Conservation (phyloP, 805 yeast species). For the Suhomyces emberorum region DNA sequence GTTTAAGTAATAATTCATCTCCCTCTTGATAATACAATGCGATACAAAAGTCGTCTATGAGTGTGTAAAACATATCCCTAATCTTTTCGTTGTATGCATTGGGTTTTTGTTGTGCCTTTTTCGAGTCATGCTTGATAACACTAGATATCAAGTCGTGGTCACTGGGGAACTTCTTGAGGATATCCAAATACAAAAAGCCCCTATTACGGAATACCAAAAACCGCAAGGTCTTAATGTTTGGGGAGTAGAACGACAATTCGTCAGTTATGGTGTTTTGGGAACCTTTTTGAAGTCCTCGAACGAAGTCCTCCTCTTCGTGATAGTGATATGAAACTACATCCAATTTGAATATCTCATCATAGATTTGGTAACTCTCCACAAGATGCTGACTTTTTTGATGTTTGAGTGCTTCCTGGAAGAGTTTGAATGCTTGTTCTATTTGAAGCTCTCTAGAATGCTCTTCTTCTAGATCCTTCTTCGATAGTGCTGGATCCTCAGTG, state of each 20-base stretch:
- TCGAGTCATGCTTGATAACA: neutral
- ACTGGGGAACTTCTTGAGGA: constrained; percentile 20
- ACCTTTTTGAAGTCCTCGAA: constrained; percentile 41
- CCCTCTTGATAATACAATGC: constrained; percentile 67
- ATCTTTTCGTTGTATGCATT: constrained; percentile 14
- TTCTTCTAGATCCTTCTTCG: constrained; percentile 61
- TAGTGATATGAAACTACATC: constrained; percentile 56
- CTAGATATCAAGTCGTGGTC: neutral
- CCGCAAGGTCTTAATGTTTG: constrained; percentile 68
- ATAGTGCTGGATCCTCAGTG: constrained; percentile 62
- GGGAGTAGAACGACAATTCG: constrained; percentile 49
- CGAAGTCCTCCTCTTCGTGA: constrained; percentile 35
- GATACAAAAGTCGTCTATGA: constrained; percentile 59
- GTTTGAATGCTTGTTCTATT: constrained; percentile 76
- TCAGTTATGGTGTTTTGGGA: constrained; percentile 31
- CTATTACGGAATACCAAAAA: constrained; percentile 79
- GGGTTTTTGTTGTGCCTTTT: constrained; percentile 15
- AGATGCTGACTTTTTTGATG: constrained; percentile 52
- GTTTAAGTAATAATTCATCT: constrained; percentile 51
- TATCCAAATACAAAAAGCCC: constrained; percentile 63
- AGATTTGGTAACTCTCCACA: constrained; percentile 49
- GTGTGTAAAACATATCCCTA: constrained; percentile 39
- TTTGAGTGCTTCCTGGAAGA: constrained; percentile 67
- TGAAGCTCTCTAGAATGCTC: constrained; percentile 91
- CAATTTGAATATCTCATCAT: constrained; percentile 61